Base-by-base conservation (phyloP, 768 basidiomycete genomes). In the Podaxis sp. region DNA sequence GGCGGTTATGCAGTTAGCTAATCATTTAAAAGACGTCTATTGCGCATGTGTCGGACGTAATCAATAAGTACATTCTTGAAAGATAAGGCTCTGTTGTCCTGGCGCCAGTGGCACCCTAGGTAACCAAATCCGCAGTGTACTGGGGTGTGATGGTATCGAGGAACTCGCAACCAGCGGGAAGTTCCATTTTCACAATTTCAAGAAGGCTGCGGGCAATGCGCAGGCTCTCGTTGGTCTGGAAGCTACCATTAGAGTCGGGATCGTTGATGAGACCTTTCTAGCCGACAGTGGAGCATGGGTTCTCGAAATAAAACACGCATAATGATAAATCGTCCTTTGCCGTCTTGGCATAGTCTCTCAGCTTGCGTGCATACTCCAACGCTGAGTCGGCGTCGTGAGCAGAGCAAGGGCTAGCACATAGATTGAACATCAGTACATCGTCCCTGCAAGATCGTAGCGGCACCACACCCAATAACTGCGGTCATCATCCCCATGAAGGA, bases 201-300 rank as follows among this genome's bases (percentile, higher is more conserved):
- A 98, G 82, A 38, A 98, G 78, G 4, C 86, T 85, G 40, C 97
- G 89, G 1, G 94, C 96, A 55, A 89, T 84, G 29, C 95, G 89
- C 33, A 99, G 83, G 17, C 97, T 97, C 68, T 90, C 91, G 85
- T 99, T 99, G 76, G 98, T 98, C 67, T 94, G 91, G 86, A 92
- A 98, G 70, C 81, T 87, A 57, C 89, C 85, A 75, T 97, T 95
- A 80, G 98, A 87, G 58, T 94, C 92, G 4, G 96, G 96, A 70
- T 98, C 95, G 71, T 98, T 98, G 76, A 98, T 98, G 65, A 98
- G 85, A 41, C 96, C 97, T 74, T 99, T 99, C 96, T 97, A 99
- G 29, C 97, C 97, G 53, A 98, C 90, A 0, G 96, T 98, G 6
- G 96, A 98, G 33, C 96, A 83, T 1, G 90, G 90, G 70, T 98